Base-by-base conservation (phyloP, 2,329 filamentous ascomycete genomes). In the Trichoderma sp. region DNA sequence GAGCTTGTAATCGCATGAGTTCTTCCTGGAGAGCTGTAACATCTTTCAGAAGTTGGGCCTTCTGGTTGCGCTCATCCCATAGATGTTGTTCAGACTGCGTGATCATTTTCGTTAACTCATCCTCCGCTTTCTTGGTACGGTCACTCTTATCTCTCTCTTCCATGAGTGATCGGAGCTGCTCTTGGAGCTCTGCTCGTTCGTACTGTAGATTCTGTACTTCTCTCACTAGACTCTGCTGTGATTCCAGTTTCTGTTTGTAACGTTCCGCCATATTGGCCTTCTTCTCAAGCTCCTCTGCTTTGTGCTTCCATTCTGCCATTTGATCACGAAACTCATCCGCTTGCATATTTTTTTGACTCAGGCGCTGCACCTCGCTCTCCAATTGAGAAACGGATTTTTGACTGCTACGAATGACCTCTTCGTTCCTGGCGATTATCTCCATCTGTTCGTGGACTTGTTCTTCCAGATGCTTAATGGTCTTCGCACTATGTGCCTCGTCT, bases 381-480 rank as follows among this genome's bases (percentile, higher is more conserved):
- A 91, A 81, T 75, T 92, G 88, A 24, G 87, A 86, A 69, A 78
- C 79, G 11, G 75, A 74, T 71, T 78, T 78, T 58, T 81, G 77
- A 70, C 81, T 77, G 28, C 76, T 78, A 12, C 81, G 79, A 63
- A 83, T 82, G n/a, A 73, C 75, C 79, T 95, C 92, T 75, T 93
- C 88, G 28, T 85, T 87, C 39, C 78, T 78, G 51, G 90, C 89
- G 77, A 95, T 94, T 64, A 93, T 84, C 72, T 91, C 86, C 79
- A 93, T 90, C 76, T 92, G 90, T 76, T 93, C 89, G 53, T 87
- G 87, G 28, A 91, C 83, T 74, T 87, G 86, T 57, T 83, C 82
- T 75, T 90, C 84, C 75, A 92, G 82, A 73, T 85, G 81, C 80
- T 84, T 83, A 74, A 89, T 85, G 64, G 86, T 82, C 70, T 86